Percentiles rank a stretch among this genome's conserved stretches.
Evolutionary conservation across 192 early-diverging fungal genomes (phyloP).

Genomic region (Backusella liffmaniae): DNA sequence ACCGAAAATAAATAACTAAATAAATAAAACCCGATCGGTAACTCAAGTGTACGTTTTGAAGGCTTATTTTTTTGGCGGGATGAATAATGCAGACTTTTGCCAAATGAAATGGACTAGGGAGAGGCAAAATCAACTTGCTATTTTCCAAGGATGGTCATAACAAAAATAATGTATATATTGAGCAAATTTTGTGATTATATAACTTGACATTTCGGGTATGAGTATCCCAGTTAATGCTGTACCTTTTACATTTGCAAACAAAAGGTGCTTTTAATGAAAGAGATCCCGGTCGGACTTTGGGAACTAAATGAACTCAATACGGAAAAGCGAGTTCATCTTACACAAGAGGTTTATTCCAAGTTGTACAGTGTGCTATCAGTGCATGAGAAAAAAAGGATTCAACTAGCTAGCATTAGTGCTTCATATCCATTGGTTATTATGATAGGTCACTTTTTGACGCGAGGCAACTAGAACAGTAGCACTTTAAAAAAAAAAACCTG

Average conservation of each 20-base stretch:
- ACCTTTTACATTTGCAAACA: background rate
- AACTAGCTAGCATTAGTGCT: background rate
- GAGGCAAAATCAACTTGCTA: background rate
- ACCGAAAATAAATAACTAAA: too few relatives aligned
- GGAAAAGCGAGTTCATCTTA: background rate
- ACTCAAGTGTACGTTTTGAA: background rate
- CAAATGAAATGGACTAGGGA: background rate
- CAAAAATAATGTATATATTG: background rate
- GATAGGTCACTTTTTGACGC: conserved; percentile 9
- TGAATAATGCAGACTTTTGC: background rate
- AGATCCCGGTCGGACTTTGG: background rate
- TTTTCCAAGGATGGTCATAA: background rate
- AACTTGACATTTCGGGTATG: background rate
- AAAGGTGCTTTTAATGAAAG: background rate
- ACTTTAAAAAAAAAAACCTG: background rate
- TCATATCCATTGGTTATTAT: background rate
- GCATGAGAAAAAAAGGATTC: conserved; percentile 1
- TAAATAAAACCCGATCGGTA: background rate
- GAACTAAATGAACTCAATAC: background rate
- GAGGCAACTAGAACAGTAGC: background rate
- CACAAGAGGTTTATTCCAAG: background rate
- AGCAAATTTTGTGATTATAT: background rate
- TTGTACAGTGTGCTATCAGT: conserved; percentile 2
- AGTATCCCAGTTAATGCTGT: background rate
- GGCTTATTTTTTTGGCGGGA: background rate